Conservation (phyloP, 2,329 filamentous ascomycete species). For the Exophiala sp. region DNA sequence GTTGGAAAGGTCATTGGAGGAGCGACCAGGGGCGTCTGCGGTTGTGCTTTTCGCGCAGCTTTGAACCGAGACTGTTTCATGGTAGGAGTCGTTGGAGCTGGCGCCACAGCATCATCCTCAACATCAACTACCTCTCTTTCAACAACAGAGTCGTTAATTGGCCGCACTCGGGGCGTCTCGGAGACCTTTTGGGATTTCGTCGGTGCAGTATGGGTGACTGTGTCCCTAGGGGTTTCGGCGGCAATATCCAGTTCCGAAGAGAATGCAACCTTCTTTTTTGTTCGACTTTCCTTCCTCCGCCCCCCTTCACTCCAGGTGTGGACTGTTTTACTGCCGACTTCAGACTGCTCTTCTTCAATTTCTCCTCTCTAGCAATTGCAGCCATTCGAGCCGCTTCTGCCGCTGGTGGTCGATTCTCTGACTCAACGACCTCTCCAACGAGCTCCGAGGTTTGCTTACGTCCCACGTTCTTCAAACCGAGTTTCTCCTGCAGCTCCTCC, state of each 20-base stretch:
- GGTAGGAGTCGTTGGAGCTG: slow-evolving; percentile 26
- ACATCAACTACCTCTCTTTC: slow-evolving; percentile 34
- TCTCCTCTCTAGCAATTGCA: slow-evolving; percentile 20
- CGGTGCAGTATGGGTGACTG: slow-evolving; percentile 14
- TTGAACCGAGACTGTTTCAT: slow-evolving; percentile 29
- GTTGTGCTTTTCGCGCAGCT: slow-evolving; percentile 14
- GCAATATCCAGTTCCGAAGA: slow-evolving; percentile 68
- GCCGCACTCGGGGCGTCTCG: slow-evolving; percentile 3
- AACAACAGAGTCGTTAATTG: slow-evolving; percentile 41
- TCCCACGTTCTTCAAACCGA: slow-evolving; percentile 58
- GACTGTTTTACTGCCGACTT: slow-evolving; percentile 14
- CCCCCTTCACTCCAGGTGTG: background rate
- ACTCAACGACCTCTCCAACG: slow-evolving; percentile 2
- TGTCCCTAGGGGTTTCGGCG: slow-evolving; percentile 23
- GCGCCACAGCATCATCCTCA: slow-evolving; percentile 23
- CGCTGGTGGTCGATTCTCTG: slow-evolving; percentile 20
- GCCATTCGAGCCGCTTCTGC: slow-evolving; percentile 29
- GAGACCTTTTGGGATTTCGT: background rate
- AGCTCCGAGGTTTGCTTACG: slow-evolving; percentile 36
- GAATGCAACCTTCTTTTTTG: slow-evolving; percentile 48
- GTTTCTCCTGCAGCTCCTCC: slow-evolving; percentile 72
- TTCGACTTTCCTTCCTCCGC: slow-evolving; percentile 61
- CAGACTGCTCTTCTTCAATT: slow-evolving; percentile 15
- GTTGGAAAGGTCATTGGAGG: slow-evolving; percentile 24
- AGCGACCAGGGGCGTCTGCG: slow-evolving; percentile 33